phyloP scores from a whole-genome alignment of 2,329 filamentous ascomycete species.

The Rhinocladiella mackenziei region DNA sequence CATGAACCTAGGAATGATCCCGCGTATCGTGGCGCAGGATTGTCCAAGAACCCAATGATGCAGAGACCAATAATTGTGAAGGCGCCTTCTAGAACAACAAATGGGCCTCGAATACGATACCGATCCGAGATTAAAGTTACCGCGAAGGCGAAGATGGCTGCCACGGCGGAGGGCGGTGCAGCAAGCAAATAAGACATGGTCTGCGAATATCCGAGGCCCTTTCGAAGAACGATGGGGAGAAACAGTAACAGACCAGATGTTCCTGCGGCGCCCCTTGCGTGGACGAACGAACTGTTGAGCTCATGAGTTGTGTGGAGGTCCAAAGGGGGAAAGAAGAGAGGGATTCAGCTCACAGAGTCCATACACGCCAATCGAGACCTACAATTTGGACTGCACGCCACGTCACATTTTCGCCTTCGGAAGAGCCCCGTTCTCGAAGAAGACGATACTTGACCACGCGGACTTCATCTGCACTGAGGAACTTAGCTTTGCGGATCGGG shows the following conservation, averaged over 20 bases:
- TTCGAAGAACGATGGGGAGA: slow-evolving; percentile 38
- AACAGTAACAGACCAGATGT: slow-evolving; percentile 66
- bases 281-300: slow-evolving; percentile 2
- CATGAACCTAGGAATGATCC: slow-evolving; percentile 73
- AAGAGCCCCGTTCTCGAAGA: slow-evolving; percentile 58
- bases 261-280: slow-evolving; percentile 46
- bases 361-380: slow-evolving; percentile 44
- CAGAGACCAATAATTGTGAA: slow-evolving; percentile 59
- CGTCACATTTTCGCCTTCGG: slow-evolving; percentile 47
- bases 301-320: neutral
- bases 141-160: slow-evolving; percentile 3
- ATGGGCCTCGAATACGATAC: slow-evolving; percentile 6
- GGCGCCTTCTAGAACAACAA: slow-evolving; percentile 4
- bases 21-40: slow-evolving; percentile 59
- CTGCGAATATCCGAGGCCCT: slow-evolving; percentile 37
- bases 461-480: slow-evolving; percentile 55
- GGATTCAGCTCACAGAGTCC: slow-evolving; percentile 51
- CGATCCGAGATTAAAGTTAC: slow-evolving; percentile 7
- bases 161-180: slow-evolving; percentile 31
- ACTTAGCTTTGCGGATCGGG: slow-evolving; percentile 57
- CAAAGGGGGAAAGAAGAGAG: neutral
- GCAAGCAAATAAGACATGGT: slow-evolving; percentile 34
- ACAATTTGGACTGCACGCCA: slow-evolving; percentile 40
- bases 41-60: slow-evolving; percentile 52
- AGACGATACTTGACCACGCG: slow-evolving; percentile 55